Base-by-base conservation (phyloP, 2,329 filamentous ascomycete species). In the Colletotrichum endophyticum region DNA sequence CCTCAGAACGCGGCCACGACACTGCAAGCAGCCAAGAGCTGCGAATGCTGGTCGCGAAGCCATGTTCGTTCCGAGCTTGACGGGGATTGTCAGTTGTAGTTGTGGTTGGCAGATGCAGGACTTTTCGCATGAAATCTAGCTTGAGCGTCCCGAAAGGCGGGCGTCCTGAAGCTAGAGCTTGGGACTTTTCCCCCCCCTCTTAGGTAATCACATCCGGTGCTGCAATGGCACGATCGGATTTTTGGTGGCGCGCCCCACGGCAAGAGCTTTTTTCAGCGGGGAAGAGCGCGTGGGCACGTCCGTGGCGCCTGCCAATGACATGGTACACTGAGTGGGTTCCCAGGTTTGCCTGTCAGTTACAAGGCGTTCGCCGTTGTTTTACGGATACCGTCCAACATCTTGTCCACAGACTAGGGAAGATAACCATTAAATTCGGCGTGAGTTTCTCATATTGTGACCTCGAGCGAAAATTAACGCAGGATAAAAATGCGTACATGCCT, bases 21-120 rank as follows among this genome's bases (percentile, higher is more conserved):
- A 84, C 32, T 80, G 79, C 4, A 81, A 75, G 79, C 82, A 84
- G 77, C 81, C 77, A 11, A 76, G 74, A 16, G 79, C 78, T 57
- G 80, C 78, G 15, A 80, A 49, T 3, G 77, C 72, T 8, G 80
- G 78, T 53, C 79, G 70, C n/a, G 78, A 76, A n/a, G 77, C 77
- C 81, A 82, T 82, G 44, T 64, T 73, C 49, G 72, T 3, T 66
- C 28, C 3, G 16, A 49, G 13, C 16, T 27, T n/a, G 19, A 22
- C 32, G 22, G 13, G 39, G 27, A 64, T 34, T 59, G 56, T 3
- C 56, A 59, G 56, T 59, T 5, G 25, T 13, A 22, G 19, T 12
- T 30, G 28, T n/a, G 16, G 19, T 62, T 30, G 59, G 15, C 22
- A 27, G 0, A 1, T 27, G 59, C 5, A 25, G 28, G 59, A 34